Evolutionary conservation across 148 eudicot genomes (phyloP), one percentile per base, ranked within the genome.

Genomic region (Tetragonia tetragonoides): DNA sequence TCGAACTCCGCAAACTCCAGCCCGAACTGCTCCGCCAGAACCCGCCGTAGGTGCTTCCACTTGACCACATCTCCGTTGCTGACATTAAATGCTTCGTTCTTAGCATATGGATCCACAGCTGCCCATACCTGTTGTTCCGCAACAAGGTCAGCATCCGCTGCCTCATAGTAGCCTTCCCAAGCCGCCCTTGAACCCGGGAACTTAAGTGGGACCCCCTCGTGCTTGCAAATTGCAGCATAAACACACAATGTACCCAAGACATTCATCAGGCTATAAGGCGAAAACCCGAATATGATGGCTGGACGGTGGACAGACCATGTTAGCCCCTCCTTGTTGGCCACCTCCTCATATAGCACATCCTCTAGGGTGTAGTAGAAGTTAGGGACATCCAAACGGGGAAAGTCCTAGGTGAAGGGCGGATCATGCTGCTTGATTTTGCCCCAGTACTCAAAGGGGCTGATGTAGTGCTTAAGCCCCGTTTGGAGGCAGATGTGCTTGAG

Each of bases 91-190:
- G 86, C 86, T 65, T 85, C 86, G 37, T 85, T 80, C 62, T 83
- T 85, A 0, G 86, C 88, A 80, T 83, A 85, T 4, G 82, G 80
- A 71, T 85, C 88, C 12, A 85, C 88, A 0, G 88, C 79, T 14
- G 86, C 86, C 86, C 86, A 85, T 66, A 85, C 83, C 3, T 85
- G 88, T n/a, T 85, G 88, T 80, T 85, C 88, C 1, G 86, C 86
- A 3, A 85, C 74, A 34, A 85, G 78, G 60, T 85, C 88, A 7
- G 88, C 86, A 51, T 85, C 86, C 12, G 88, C 83, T 0, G 82
- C 86, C 15, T 68, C 63, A 0, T 78, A 82, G 70, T 83, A 85
- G 18, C 81, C 37, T 40, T 85, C 84, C 86, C 86, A 83, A 5
- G 78, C 80, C 6, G 49, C 47, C 73, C 80, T 85, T 4, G 74